Base-by-base conservation (phyloP, 2,329 filamentous ascomycete species). In the Sclerotinia borealis region DNA sequence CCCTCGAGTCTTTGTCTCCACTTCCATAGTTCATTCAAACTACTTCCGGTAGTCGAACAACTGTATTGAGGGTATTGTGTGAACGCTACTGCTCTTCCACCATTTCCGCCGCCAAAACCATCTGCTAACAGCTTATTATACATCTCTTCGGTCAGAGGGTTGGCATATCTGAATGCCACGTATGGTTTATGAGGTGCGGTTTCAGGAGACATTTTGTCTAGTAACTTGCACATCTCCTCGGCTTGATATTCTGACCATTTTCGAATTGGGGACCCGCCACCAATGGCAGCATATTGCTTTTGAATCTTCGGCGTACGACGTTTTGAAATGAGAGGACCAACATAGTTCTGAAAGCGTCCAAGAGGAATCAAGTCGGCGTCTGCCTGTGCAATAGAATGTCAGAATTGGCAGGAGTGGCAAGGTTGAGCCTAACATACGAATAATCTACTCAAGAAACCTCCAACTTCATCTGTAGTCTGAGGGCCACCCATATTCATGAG, bases 401-500 rank as follows among this genome's bases (percentile, higher is more conserved):
- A 62, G 50, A 69, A 66, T 11, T 58, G 37, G 15, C 11, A 31
- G 54, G 39, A 54, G 56, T 43, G 43, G 31, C 34, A 56, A 51
- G 48, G 63, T 61, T 45, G 49, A 45, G 59, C 15, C 47, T 17
- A 34, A 77, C 89, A 64, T 84, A 96, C 93, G 78, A 99, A 99
- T 69, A 99, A 81, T 70, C 93, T 87, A 75, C 89, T 95, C 54
- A 99, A 79, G 74, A 98, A 99, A 76, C 89, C 86, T 71, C 89
- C 88, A 41, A 99, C 95, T 79, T 99, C 92, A 69, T 88, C 85
- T 5, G 89, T 90, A 4, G 90, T 96, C 1, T 91, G 90, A 3
- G 95, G 95, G 0, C 95, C 95, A 65, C 95, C 95, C 95, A 99
- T 99, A 78, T 99, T 99, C 79, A 99, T 85, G 74, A 99, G 97